phyloP scores from a whole-genome alignment of 2,329 filamentous ascomycete genomes.

The Xylaria digitata region DNA sequence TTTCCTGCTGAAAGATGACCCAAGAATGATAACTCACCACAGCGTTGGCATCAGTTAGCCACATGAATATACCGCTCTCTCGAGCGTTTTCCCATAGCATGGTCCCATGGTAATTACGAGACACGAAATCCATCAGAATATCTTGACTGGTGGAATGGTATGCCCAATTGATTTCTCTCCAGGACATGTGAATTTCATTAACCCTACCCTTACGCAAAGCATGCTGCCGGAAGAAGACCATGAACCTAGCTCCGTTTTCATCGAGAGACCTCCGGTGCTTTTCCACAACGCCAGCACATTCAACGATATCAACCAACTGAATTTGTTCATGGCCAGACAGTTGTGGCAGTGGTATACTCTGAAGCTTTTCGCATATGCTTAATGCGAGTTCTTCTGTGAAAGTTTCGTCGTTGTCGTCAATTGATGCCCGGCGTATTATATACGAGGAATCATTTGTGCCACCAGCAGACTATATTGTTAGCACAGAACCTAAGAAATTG shows the following conservation, averaged over 20 bases:
- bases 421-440: slow-evolving; percentile 52
- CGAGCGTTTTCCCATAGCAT: slow-evolving; percentile 87
- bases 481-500: background rate
- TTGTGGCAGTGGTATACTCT: slow-evolving; percentile 78
- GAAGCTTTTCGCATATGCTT: slow-evolving; percentile 80
- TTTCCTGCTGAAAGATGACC: background rate
- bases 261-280: slow-evolving; percentile 90
- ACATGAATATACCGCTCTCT: slow-evolving; percentile 93
- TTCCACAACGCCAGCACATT: slow-evolving; percentile 86
- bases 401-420: slow-evolving; percentile 67
- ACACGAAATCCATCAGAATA: slow-evolving; percentile 85
- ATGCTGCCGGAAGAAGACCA: slow-evolving; percentile 88
- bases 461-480: slow-evolving; percentile 40
- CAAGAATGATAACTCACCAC: slow-evolving; percentile 67
- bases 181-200: slow-evolving; percentile 74
- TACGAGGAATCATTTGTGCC: slow-evolving; percentile 52
- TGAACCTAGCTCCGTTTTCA: slow-evolving; percentile 86
- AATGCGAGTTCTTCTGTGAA: slow-evolving; percentile 78
- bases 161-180: slow-evolving; percentile 87
- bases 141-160: slow-evolving; percentile 89
- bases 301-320: slow-evolving; percentile 83
- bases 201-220: slow-evolving; percentile 74
- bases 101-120: slow-evolving; percentile 79
- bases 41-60: slow-evolving; percentile 81
- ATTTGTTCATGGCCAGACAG: slow-evolving; percentile 89